A percentile compares a stretch with the other conserved stretches of the same genome.
phyloP scores from a whole-genome alignment of 2,329 filamentous ascomycete genomes.

The Pochonia chlamydosporia region DNA sequence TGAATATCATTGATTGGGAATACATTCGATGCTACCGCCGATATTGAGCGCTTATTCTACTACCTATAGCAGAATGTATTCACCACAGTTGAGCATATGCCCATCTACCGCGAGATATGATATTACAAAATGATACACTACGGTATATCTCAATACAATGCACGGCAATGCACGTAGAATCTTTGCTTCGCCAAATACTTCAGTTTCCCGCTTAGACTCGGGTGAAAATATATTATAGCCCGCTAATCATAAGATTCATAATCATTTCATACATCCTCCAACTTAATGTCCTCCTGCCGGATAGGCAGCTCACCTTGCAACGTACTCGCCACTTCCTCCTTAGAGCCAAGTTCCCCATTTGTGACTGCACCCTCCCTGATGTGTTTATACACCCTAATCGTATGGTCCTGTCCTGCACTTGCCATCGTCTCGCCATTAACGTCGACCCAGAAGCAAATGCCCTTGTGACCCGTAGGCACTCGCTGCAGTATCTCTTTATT shows the following conservation, averaged over 20 bases:
- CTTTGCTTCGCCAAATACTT: no score
- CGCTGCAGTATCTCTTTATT: conserved; percentile 78
- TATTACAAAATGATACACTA: no score
- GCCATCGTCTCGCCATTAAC: conserved; percentile 50
- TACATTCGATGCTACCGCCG: no score
- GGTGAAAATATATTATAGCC: no score
- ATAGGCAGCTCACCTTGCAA: conserved; percentile 6
- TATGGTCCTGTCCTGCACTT: conserved; percentile 50
- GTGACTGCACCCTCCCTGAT: not conserved
- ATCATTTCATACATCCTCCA: conserved; percentile 7
- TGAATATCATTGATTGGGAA: not conserved
- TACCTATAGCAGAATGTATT: no score
- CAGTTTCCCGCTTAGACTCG: no score
- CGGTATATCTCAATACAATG: no score
- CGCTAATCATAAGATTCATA: not conserved
- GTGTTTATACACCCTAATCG: conserved; percentile 44
- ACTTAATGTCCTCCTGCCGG: conserved; percentile 6
- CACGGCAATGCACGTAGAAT: no score
- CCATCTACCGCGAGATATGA: no score
- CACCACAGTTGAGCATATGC: no score
- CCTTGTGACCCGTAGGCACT: conserved; percentile 40
- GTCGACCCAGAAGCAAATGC: conserved; percentile 63
- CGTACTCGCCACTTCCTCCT: conserved; percentile 1
- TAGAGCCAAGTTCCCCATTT: not conserved
- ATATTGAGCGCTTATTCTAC: no score